Percentiles rank a stretch among this genome's conserved stretches.
These are phyloP conservation scores for Pseudogymnoascus sp. DNA, from an alignment of 2,329 filamentous ascomycete species.

Conservation along the genomic window DNA sequence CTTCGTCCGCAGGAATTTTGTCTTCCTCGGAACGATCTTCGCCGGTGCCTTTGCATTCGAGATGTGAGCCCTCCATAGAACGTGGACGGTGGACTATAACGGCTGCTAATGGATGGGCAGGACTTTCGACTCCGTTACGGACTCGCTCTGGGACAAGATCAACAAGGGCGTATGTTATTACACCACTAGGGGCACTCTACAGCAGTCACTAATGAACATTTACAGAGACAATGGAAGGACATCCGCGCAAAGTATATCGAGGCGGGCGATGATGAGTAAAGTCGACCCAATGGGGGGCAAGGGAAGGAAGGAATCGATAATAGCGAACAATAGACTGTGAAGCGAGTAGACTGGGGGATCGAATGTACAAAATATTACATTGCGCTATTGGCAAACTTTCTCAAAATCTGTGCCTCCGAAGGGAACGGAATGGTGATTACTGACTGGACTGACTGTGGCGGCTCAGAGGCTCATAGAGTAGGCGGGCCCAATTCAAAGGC, in stretches of 20 bases:
- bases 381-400: constrained; percentile 6
- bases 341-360: constrained; percentile 3
- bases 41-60: constrained; percentile 82
- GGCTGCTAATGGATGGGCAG: constrained; percentile 36
- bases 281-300: not conserved
- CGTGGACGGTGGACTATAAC: not conserved
- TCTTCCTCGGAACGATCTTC: constrained; percentile 84
- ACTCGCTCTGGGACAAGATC: constrained; percentile 80
- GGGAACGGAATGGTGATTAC: not conserved
- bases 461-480: not conserved
- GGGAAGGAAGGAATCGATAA: constrained; percentile 6
- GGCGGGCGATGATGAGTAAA: constrained; percentile 43
- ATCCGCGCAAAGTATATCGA: constrained; percentile 85
- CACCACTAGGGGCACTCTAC: not conserved
- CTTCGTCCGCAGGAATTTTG: constrained; percentile 77
- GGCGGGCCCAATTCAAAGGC: not conserved
- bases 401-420: not conserved
- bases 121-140: constrained; percentile 71
- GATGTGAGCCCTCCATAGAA: constrained; percentile 57
- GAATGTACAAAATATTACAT: constrained; percentile 8
- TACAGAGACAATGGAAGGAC: constrained; percentile 98
- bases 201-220: constrained; percentile 25
- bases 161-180: constrained; percentile 78
- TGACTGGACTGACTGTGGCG: not conserved
- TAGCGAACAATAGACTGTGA: constrained; percentile 7